Evolutionary conservation across 192 early-diverging fungal species (phyloP).

Genomic region (Diversispora eburnea): DNA sequence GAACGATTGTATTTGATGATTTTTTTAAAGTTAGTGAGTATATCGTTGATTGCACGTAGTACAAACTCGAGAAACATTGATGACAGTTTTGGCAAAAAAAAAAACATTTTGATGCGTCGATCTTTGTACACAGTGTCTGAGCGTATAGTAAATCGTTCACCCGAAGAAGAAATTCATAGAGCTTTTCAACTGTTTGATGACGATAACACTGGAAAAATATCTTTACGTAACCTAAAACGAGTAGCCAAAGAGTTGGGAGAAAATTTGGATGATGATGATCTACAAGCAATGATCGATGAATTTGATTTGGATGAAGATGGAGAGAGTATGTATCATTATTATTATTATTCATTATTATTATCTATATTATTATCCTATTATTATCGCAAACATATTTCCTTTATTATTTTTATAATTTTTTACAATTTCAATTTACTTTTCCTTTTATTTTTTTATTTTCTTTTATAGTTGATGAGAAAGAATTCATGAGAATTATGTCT

Average conservation of each 20-base stretch:
- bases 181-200: slow-evolving; percentile 82
- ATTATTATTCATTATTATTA: background rate
- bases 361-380: too few species aligned
- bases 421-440: background rate
- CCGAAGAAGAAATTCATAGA: slow-evolving; percentile 77
- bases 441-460: background rate
- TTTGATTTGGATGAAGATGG: slow-evolving; percentile 85
- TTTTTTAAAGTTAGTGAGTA: slow-evolving; percentile 69
- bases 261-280: slow-evolving; percentile 73
- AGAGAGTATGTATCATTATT: slow-evolving; percentile 56
- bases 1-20: slow-evolving; percentile 61
- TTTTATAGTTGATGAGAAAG: slow-evolving; percentile 71
- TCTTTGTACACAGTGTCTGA: slow-evolving; percentile 37
- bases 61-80: background rate
- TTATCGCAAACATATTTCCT: too few species aligned
- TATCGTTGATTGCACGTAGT: background rate
- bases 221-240: slow-evolving; percentile 60
- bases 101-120: background rate
- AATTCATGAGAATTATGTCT: slow-evolving; percentile 81
- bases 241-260: slow-evolving; percentile 82
- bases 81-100: background rate
- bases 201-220: slow-evolving; percentile 60
- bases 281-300: slow-evolving; percentile 87
- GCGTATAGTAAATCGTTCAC: slow-evolving; percentile 65
- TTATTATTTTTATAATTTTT: background rate